Evolutionary conservation across 768 basidiomycete genomes (phyloP), one percentile per base, ranked within the genome.

Genomic region (Lactarius vividus): DNA sequence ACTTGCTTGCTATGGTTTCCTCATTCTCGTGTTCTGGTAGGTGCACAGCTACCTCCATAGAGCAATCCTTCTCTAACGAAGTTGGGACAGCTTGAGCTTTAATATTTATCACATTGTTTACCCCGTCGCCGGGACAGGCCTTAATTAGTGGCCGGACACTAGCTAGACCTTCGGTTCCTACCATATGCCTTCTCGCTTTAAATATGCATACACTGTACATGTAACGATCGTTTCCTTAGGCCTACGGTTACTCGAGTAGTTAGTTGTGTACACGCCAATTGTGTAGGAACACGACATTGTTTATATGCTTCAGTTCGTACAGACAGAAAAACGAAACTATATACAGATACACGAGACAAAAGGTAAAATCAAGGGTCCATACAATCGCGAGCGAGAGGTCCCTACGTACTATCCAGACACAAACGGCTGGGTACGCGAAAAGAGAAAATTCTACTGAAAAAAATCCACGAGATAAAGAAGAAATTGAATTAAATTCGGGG

Each of bases 11-110:
- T 98, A 97, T 74, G 96, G 96, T 16, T 75, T 80, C 35, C 83
- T 81, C 72, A 84, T 98, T 42, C 92, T 94, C 76, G 81, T 91
- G 28, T 93, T 96, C 76, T 97, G 95, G 94, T 95, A 73, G 71
- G 93, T 63, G 23, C 28, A 29, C 31, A 29, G 28, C 4, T 49
- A 23, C 42, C 31, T n/a, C 20, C 29, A 31, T 26, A 28, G 29
- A 40, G 7, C 1, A n/a, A 33, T 52, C 1, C 1, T 11, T 57
- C 59, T 54, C 71, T 65, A 71, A 67, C 72, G 49, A 15, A 26
- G 16, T 11, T 8, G 29, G 23, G 66, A 33, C 74, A 94, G 93
- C 74, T 78, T 94, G 70, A 84, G 84, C 64, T 95, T 86, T 75
- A 93, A 94, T 73, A 84, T 94, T 59, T 91, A 92, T 73, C 79